Percentiles rank a stretch among this genome's conserved stretches.
These are phyloP conservation scores for Dicorynia guianensis DNA, from an alignment of 306 rosid genomes.

Conservation along the genomic window DNA sequence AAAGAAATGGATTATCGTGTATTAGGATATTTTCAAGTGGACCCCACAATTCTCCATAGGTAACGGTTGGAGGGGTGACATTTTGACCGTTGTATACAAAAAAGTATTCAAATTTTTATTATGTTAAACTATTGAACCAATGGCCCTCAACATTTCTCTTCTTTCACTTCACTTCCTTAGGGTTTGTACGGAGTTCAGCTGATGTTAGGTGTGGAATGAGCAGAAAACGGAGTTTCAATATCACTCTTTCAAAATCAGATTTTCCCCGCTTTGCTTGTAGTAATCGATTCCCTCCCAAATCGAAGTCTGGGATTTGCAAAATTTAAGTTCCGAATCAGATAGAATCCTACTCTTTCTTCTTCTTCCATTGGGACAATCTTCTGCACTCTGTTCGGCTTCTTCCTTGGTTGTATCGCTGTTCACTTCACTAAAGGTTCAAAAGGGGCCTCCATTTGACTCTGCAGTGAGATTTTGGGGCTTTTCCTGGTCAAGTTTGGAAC, in stretches of 20 bases:
- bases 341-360: conserved; percentile 26
- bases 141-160: conserved; percentile 38
- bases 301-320: conserved; percentile 49
- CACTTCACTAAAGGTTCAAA: background rate
- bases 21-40: conserved; percentile 20
- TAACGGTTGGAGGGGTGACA: conserved; percentile 51
- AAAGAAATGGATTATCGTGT: conserved; percentile 33
- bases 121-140: background rate
- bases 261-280: conserved; percentile 35
- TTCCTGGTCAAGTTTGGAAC: conserved; percentile 17
- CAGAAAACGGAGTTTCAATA: conserved; percentile 37
- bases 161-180: conserved; percentile 34
- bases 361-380: conserved; percentile 30
- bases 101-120: conserved; percentile 41
- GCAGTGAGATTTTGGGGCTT: conserved; percentile 1
- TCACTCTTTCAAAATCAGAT: conserved; percentile 37
- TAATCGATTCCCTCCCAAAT: conserved; percentile 44
- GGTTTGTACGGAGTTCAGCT: background rate
- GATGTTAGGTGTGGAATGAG: conserved; percentile 9
- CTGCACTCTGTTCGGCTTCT: conserved; percentile 9
- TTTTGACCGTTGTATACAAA: conserved; percentile 67
- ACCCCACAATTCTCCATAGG: conserved; percentile 42
- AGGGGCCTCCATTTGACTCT: conserved; percentile 7
- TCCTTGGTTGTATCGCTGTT: background rate
- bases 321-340: conserved; percentile 40